Evolutionary conservation across 495 filamentous ascomycete species (phyloP).

Genomic region (Lasiosphaeriaceae sp.): DNA sequence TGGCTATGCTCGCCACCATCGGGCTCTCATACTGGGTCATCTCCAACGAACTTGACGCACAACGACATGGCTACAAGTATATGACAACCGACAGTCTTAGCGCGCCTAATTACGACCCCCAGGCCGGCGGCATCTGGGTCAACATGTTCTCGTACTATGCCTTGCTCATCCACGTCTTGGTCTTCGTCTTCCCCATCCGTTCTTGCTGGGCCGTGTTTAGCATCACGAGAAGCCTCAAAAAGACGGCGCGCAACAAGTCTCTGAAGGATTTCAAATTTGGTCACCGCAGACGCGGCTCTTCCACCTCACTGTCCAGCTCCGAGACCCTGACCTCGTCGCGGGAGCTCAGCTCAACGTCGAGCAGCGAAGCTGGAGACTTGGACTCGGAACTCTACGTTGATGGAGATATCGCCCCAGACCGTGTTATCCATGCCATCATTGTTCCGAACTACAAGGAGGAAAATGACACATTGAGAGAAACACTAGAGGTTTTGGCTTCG

Average conservation of each 20-base stretch:
- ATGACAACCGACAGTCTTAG: slow-evolving; percentile 39
- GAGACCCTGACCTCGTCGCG: slow-evolving; percentile 47
- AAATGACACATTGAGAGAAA: slow-evolving; percentile 58
- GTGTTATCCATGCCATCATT: slow-evolving; percentile 59
- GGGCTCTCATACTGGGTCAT: slow-evolving; percentile 46
- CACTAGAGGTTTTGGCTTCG: slow-evolving; percentile 59
- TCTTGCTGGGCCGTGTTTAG: slow-evolving; percentile 50
- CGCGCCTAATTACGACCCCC: slow-evolving; percentile 31
- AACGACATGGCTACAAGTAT: slow-evolving; percentile 45
- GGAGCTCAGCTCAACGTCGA: slow-evolving; percentile 40
- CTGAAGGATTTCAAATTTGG: slow-evolving; percentile 40
- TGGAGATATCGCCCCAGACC: slow-evolving; percentile 34
- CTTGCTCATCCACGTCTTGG: slow-evolving; percentile 49
- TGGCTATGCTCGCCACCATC: slow-evolving; percentile 44
- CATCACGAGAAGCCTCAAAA: slow-evolving; percentile 38
- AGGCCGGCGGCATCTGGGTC: slow-evolving; percentile 35
- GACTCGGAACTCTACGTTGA: slow-evolving; percentile 39
- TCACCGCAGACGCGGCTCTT: slow-evolving; percentile 45
- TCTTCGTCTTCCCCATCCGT: slow-evolving; percentile 50
- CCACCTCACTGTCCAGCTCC: slow-evolving; percentile 47
- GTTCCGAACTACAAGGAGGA: slow-evolving; percentile 70
- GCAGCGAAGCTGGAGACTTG: slow-evolving; percentile 45
- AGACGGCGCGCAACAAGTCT: slow-evolving; percentile 34
- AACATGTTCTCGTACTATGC: slow-evolving; percentile 49
- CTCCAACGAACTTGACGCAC: slow-evolving; percentile 36